A percentile compares a stretch with the other conserved stretches of the same genome.
Evolutionary conservation across 2,329 filamentous ascomycete species (phyloP).

Genomic region (Colletotrichum australisinense): DNA sequence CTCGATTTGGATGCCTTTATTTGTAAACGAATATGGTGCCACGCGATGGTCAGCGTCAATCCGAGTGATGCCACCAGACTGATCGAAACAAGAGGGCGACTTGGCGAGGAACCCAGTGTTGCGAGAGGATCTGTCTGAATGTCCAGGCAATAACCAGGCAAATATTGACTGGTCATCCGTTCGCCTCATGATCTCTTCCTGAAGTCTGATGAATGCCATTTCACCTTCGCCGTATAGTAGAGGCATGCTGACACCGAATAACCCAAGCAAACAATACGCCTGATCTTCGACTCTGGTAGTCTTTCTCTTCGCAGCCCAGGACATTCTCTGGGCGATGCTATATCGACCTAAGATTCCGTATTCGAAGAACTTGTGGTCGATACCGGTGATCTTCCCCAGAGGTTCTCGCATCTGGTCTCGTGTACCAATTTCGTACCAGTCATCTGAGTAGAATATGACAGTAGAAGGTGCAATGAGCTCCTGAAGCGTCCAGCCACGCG

Average conservation of each 20-base stretch:
- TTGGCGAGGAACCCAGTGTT: not conserved
- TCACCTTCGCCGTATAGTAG: not conserved
- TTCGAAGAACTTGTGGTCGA: not conserved
- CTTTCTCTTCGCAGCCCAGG: not conserved
- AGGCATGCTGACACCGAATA: not conserved
- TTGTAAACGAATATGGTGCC: not conserved
- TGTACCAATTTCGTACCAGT: not conserved
- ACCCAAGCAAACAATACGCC: not conserved
- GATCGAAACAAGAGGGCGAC: not conserved
- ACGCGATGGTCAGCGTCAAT: not conserved
- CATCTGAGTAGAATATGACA: not conserved
- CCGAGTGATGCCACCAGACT: not conserved
- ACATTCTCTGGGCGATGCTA: constrained; percentile 5
- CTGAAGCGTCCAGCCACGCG: not conserved
- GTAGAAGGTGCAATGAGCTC: not conserved
- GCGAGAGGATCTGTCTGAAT: not conserved
- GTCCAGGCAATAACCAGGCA: not conserved
- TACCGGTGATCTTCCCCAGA: not conserved
- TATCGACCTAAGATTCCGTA: not conserved
- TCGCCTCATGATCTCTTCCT: not conserved
- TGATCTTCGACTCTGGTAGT: not conserved
- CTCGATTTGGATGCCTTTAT: not conserved
- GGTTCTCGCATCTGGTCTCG: not conserved
- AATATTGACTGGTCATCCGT: not conserved
- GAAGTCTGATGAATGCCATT: not conserved